Evolutionary conservation across 2,329 filamentous ascomycete species (phyloP), one percentile per base, ranked within the genome.

Genomic region (Diplodia intermedia): DNA sequence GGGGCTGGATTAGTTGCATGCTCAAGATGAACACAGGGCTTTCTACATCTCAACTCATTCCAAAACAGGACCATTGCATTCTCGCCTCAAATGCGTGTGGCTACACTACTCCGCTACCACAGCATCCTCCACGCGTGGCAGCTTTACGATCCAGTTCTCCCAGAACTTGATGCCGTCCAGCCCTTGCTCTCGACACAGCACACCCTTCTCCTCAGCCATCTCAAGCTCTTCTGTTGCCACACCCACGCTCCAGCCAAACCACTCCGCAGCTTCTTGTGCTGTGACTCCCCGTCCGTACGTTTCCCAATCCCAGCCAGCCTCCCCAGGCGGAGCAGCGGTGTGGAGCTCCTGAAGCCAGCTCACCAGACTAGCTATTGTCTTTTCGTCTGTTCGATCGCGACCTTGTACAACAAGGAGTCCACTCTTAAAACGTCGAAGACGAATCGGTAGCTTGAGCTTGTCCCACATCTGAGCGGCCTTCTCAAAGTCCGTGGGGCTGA

Each of bases 241-340:
- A 9, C 95, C 95, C 8, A 99, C 90, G 77, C 95, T 98, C 95
- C 95, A 99, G 6, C 94, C 92, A 79, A 99, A 99, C 61, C 88
- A 85, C 78, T 96, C 92, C 0, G 95, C 95, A 0, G 89, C 88
- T 75, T 98, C 94, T 75, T 95, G 92, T 1, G 93, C 93, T 15
- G 93, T 97, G 33, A 98, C 89, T 11, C 95, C 93, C 67, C 90
- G 86, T 0, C 95, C 94, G 77, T 93, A 97, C 50, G 83, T 74
- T 56, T 84, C 84, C 90, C 90, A 92, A 73, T 96, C 90, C 91
- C 91, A 95, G 0, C 84, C 73, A 40, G 90, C 84, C 3, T 90
- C 86, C n/a, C 82, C 83, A 1, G 88, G 85, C 0, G 90, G 89
- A 6, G 88, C 86, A 60, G 88, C 84, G 65, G 84, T 82, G 72